Evolutionary conservation across 495 filamentous ascomycete genomes (phyloP).

Genomic region (Rhypophila decipiens): DNA sequence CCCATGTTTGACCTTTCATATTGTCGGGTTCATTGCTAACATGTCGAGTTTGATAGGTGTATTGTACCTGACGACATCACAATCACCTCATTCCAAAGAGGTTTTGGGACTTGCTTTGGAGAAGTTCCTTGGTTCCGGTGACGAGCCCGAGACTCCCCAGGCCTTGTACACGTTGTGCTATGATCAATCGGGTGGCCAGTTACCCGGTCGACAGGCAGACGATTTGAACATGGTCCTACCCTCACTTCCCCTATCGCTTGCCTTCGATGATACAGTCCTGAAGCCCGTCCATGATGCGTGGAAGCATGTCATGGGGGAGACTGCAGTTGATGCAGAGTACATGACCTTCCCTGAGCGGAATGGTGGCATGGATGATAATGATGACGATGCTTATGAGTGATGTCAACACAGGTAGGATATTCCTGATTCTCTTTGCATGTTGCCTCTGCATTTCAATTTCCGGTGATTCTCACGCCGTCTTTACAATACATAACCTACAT

Average conservation of each 20-base stretch:
- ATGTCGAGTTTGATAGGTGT: conserved; percentile 48
- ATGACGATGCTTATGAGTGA: conserved; percentile 26
- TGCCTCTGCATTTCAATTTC: too few species aligned
- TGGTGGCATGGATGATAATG: conserved; percentile 39
- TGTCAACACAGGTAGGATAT: conserved; percentile 10
- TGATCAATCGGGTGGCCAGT: conserved; percentile 34
- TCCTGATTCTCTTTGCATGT: neutral
- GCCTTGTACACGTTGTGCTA: conserved; percentile 60
- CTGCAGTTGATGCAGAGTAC: conserved; percentile 45
- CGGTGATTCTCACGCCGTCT: too few species aligned
- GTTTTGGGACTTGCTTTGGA: conserved; percentile 50
- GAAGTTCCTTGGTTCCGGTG: conserved; percentile 41
- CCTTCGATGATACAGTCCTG: conserved; percentile 62
- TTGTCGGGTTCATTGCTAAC: conserved; percentile 40
- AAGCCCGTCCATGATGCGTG: conserved; percentile 58
- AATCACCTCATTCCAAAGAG: conserved; percentile 27
- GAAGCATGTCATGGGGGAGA: conserved; percentile 51
- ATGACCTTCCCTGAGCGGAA: conserved; percentile 59
- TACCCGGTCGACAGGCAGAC: conserved; percentile 19
- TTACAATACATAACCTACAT: too few species aligned
- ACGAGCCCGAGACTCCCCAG: conserved; percentile 25
- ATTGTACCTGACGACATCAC: conserved; percentile 57
- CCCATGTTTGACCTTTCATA: conserved; percentile 9
- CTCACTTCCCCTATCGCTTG: conserved; percentile 51
- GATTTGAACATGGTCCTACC: conserved; percentile 41